phyloP scores from a whole-genome alignment of 352 stramenopile species.

The Phytophthora niederhauseri region DNA sequence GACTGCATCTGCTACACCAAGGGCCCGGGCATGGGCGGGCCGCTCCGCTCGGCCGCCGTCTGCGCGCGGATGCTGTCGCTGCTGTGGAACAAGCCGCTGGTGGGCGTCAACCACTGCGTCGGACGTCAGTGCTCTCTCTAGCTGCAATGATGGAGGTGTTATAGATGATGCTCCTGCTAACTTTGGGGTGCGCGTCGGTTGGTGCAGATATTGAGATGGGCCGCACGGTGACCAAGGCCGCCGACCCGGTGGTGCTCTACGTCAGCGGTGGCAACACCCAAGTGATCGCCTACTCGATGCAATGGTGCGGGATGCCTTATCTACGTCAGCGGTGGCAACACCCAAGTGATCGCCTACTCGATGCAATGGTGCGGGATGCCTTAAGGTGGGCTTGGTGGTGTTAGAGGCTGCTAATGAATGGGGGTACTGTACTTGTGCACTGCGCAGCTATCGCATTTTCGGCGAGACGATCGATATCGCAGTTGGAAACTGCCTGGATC shows the following conservation, averaged over 20 bases:
- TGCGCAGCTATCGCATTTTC: conserved; percentile 97
- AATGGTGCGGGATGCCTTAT: conserved; percentile 87
- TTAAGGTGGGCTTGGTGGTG: conserved; percentile 12
- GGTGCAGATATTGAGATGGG: conserved; percentile 99
- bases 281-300: conserved; percentile 92
- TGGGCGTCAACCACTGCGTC: conserved; percentile 99
- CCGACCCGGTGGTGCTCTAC: conserved; percentile 98
- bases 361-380: conserved; percentile 67
- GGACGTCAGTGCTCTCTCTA: conserved; percentile 72
- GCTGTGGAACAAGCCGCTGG: conserved; percentile 95
- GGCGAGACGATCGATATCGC: conserved; percentile 99
- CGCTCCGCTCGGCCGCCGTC: conserved; percentile 96
- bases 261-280: conserved; percentile 99
- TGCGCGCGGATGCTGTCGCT: conserved; percentile 94
- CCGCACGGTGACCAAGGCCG: conserved; percentile 94
- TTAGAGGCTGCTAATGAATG: not conserved
- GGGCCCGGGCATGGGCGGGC: conserved; percentile 98
- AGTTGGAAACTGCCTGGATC: conserved; percentile 99
- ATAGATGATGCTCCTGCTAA: not conserved
- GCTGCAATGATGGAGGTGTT: not conserved
- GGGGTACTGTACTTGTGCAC: not conserved
- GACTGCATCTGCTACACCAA: conserved; percentile 97
- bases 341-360: conserved; percentile 94
- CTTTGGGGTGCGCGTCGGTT: not conserved
- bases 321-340: conserved; percentile 99